Conservation (phyloP, 2,329 filamentous ascomycete species). For the Whalleya microplaca region DNA sequence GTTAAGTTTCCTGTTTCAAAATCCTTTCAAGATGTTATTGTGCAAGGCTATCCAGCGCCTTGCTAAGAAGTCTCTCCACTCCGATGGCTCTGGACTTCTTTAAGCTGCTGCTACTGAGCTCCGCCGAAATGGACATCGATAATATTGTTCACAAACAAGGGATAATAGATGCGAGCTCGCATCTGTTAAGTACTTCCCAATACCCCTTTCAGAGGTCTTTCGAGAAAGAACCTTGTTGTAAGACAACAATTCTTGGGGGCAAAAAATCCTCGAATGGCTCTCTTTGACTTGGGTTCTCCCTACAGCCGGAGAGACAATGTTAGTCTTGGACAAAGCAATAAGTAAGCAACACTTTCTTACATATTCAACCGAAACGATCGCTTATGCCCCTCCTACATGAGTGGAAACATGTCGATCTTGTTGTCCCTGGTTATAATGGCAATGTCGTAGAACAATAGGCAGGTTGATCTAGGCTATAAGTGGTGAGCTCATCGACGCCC, state of each 20-base stretch:
- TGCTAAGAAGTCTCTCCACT: too few species aligned
- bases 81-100: background rate
- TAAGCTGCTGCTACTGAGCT: background rate
- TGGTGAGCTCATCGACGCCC: too few species aligned
- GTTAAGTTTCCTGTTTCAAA: background rate
- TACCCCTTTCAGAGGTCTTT: constrained; percentile 1
- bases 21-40: background rate
- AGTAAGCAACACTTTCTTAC: background rate
- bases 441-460: background rate
- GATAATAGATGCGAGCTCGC: background rate
- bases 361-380: background rate
- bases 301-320: background rate
- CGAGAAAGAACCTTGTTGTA: constrained; percentile 8
- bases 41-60: too few species aligned
- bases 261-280: constrained; percentile 8
- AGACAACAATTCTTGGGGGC: background rate
- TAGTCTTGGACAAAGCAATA: background rate
- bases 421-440: background rate
- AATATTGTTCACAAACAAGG: background rate
- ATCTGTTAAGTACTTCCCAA: constrained; percentile 4
- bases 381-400: background rate
- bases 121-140: background rate
- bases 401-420: background rate
- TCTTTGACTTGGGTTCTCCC: constrained; percentile 2
- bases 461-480: too few species aligned